These are phyloP conservation scores for Botrytis sinoallii DNA, from an alignment of 2,329 filamentous ascomycete species.

Conservation along the genomic window DNA sequence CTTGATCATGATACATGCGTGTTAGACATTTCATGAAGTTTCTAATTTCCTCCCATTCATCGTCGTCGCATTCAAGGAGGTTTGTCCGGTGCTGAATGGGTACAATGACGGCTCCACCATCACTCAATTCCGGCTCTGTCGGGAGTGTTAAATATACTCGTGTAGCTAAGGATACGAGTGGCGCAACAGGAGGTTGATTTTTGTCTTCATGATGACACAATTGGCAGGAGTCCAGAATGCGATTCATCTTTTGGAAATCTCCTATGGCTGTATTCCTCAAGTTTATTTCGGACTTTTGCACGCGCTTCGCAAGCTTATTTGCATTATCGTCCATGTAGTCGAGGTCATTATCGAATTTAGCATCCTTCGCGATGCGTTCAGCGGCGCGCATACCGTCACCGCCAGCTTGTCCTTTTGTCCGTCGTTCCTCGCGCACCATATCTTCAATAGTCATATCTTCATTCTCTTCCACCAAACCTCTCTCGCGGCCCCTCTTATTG, in stretches of 20 bases:
- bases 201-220: constrained; percentile 91
- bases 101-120: constrained; percentile 82
- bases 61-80: constrained; percentile 95
- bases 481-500: constrained; percentile 78
- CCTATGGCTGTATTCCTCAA: constrained; percentile 82
- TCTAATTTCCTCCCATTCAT: constrained; percentile 98
- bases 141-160: constrained; percentile 84
- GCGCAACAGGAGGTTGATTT: constrained; percentile 71
- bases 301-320: constrained; percentile 77
- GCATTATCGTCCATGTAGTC: constrained; percentile 99
- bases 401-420: constrained; percentile 72
- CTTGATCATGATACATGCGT: constrained; percentile 90
- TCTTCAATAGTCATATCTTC: constrained; percentile 95
- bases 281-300: constrained; percentile 84
- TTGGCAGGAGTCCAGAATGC: constrained; percentile 80
- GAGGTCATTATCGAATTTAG: constrained; percentile 84
- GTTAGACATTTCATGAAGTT: constrained; percentile 99
- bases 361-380: constrained; percentile 90
- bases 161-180: constrained; percentile 81
- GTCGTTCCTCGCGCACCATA: constrained; percentile 92
- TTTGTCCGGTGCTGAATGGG: constrained; percentile 85
- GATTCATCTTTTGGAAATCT: constrained; percentile 88
- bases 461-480: constrained; percentile 83
- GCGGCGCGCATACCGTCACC: constrained; percentile 81
- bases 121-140: constrained; percentile 81